Evolutionary conservation across 78 protist species (phyloP), one percentile per base, ranked within the genome.

Genomic region (Speleostelium caveatum): DNA sequence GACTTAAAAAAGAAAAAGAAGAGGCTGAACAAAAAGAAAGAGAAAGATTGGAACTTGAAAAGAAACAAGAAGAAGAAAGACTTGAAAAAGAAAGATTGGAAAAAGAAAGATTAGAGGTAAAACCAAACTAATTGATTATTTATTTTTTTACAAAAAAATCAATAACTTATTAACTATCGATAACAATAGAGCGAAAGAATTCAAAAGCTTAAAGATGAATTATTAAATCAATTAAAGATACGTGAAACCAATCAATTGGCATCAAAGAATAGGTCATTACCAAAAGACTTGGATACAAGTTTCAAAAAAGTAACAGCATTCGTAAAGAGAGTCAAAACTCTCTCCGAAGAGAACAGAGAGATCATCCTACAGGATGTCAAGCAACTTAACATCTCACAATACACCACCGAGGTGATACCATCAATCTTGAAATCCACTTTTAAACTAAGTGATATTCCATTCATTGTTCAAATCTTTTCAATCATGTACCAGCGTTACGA

Each of bases 401-500:
- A 83, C n/a, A 63, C 51, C 1, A 56, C 79, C 0, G 91, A 83
- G 73, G 69, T 83, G 12, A 59, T 83, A 14, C 91, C 91, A 21
- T 83, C 91, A 0, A 42, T 83, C 14, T 61, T 83, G 39, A 83
- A 83, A 38, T 83, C 91, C 2, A 49, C 59, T 28, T 83, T 83
- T 28, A 83, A 83, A 49, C 19, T 30, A 2, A 45, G 22, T 3
- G 91, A 83, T 33, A 69, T 69, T 8, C 35, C 51, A 7, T 38
- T 19, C 17, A 73, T 83, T 17, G 77, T 83, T 12, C 59, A 45
- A 12, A 51, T 83, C 1, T 62, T 83, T 3, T 83, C 80, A 3
- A 41, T 69, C 41, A 38, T 83, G 60, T 74, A 83, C 69, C 91
- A 83, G 26, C 49, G 67, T 1, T 83, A 83, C 32, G 91, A 83